Evolutionary conservation across 768 basidiomycete genomes (phyloP), one percentile per base, ranked within the genome.

Genomic region (Tylopilus intermedius): DNA sequence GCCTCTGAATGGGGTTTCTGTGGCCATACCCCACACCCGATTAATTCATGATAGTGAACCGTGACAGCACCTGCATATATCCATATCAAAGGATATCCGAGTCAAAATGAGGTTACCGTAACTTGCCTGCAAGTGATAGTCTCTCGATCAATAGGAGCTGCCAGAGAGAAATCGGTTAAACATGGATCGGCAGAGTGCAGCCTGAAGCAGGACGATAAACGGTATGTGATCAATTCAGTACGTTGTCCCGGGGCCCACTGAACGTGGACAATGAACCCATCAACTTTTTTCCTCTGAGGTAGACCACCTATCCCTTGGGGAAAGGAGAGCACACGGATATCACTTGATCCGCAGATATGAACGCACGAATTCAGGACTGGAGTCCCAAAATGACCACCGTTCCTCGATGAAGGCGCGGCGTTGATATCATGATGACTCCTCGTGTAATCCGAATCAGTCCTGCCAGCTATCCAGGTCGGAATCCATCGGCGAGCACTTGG

Each of bases 261-360:
- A 48, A 39, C 54, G n/a, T 21, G 44, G 27, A 4, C 38, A 43
- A 40, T 43, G 29, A 32, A 29, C 29, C 14, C 21, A n/a, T 11
- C 15, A 32, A 8, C 29, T 1, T 15, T 10, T 39, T 39, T n/a
- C 30, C 21, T 8, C 29, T 37, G 29, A 38, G 32, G 45, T 35
- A 45, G 21, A n/a, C 26, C 22, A 47, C 15, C 45, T 7, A 15
- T 18, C 15, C 10, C 32, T 10, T 33, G 38, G 35, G 27, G 37
- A 35, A 37, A 38, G 40, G 38, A 40, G 40, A 45, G 18, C 18
- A 45, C 33, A 43, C 46, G 33, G 45, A 37, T 45, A 47, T 53
- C 50, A 42, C 49, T 46, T 39, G 60, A 61, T 48, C 49, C 35
- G 26, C 21, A 53, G 61, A 61, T 61, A 61, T 62, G 60, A 61